These are phyloP conservation scores for Termitomyces sp. DNA, from an alignment of 768 basidiomycete genomes.

Conservation along the genomic window DNA sequence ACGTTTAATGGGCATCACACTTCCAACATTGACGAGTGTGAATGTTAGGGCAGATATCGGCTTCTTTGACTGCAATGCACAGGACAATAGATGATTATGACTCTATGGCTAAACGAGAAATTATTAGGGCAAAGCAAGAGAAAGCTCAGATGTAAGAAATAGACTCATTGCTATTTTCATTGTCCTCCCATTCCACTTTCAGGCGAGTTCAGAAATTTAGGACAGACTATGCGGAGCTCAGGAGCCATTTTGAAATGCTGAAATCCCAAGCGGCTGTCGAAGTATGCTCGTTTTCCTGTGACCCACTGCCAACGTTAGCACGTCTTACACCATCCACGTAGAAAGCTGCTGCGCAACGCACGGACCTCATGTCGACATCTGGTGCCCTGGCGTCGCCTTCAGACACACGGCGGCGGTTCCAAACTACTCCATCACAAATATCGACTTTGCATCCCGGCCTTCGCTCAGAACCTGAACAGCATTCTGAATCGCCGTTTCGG, in stretches of 20 bases:
- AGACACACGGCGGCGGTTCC: conserved; percentile 70
- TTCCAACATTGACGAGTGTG: conserved; percentile 18
- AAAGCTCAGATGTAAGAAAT: conserved; percentile 82
- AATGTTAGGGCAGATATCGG: conserved; percentile 89
- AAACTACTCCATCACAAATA: conserved; percentile 38
- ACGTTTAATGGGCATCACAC: conserved; percentile 27
- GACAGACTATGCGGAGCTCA: conserved; percentile 80
- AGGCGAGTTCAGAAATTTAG: conserved; percentile 95
- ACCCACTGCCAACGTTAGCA: background rate
- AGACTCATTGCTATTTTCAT: background rate
- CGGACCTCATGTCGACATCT: conserved; percentile 59
- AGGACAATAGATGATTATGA: conserved; percentile 97
- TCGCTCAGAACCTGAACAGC: conserved; percentile 44
- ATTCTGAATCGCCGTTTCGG: conserved; percentile 87
- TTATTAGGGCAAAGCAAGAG: conserved; percentile 94
- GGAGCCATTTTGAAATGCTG: conserved; percentile 76
- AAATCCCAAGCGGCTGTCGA: conserved; percentile 59
- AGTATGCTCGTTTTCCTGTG: conserved; percentile 31
- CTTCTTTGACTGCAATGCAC: conserved; percentile 93
- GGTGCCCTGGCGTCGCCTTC: conserved; percentile 41
- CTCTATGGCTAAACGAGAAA: conserved; percentile 93
- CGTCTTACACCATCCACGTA: conserved; percentile 25
- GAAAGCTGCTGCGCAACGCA: conserved; percentile 59
- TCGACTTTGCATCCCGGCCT: conserved; percentile 57
- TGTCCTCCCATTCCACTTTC: conserved; percentile 3